Percentiles rank a stretch among this genome's conserved stretches.
These are phyloP conservation scores for Plasmodium reichenowi DNA, from an alignment of 169 alveolate species.

Conservation along the genomic window DNA sequence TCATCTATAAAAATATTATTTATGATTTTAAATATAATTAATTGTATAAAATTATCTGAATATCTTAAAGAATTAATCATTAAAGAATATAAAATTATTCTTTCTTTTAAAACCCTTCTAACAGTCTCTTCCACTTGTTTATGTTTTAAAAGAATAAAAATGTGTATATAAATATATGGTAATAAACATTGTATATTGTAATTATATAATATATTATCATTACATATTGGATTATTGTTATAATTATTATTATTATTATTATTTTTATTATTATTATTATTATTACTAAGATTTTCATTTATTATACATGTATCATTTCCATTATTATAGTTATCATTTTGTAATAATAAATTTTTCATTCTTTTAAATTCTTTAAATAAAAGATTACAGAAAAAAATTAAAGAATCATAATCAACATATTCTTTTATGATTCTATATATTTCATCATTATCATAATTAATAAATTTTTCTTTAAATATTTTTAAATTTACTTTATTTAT, in stretches of 20 bases:
- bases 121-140: conserved; percentile 36
- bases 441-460: conserved; percentile 24
- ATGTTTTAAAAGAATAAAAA: conserved; percentile 60
- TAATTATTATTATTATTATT: not conserved
- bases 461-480: conserved; percentile 34
- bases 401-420: conserved; percentile 39
- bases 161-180: conserved; percentile 35
- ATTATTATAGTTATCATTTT: conserved; percentile 6
- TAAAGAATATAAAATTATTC: conserved; percentile 57
- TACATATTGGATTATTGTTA: not conserved
- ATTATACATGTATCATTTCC: not conserved
- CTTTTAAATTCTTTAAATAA: conserved; percentile 38
- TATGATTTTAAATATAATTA: conserved; percentile 61
- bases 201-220: not conserved
- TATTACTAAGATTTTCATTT: not conserved
- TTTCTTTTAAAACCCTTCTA: conserved; percentile 50
- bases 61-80: conserved; percentile 69
- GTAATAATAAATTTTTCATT: conserved; percentile 27
- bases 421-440: conserved; percentile 44
- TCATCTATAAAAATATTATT: conserved; percentile 41
- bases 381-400: conserved; percentile 44
- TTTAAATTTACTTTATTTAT: conserved; percentile 34
- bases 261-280: not conserved
- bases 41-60: conserved; percentile 61
- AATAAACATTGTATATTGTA: not conserved